phyloP scores from a whole-genome alignment of 768 basidiomycete species.

The Trametes cinnabarina region DNA sequence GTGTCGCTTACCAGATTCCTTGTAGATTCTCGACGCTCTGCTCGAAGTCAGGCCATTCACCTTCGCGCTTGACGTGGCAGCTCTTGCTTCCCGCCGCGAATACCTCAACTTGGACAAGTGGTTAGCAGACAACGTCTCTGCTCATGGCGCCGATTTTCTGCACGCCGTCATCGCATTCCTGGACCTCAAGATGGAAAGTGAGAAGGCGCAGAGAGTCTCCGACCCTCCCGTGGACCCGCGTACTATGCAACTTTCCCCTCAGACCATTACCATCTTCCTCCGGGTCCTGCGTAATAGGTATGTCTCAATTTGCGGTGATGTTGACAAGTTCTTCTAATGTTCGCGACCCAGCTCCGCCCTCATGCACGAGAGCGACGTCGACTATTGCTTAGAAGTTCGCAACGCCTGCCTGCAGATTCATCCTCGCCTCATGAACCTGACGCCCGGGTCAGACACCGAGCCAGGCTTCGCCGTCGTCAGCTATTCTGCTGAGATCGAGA shows the following conservation, averaged over 20 bases:
- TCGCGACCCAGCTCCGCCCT: constrained; percentile 57
- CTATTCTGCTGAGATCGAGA: constrained; percentile 86
- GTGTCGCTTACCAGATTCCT: not conserved
- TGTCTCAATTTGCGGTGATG: constrained; percentile 26
- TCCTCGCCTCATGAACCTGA: constrained; percentile 92
- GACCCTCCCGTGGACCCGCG: constrained; percentile 75
- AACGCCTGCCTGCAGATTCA: constrained; percentile 93
- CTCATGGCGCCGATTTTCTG: constrained; percentile 83
- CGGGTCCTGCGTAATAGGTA: constrained; percentile 84
- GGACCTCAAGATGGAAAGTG: constrained; percentile 90
- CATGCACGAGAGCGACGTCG: constrained; percentile 76
- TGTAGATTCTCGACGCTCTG: constrained; percentile 86
- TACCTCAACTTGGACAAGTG: constrained; percentile 96
- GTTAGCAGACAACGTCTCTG: constrained; percentile 83
- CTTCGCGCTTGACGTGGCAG: constrained; percentile 92
- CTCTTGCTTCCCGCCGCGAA: constrained; percentile 88
- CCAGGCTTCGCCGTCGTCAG: constrained; percentile 88
- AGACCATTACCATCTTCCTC: constrained; percentile 89
- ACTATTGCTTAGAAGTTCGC: constrained; percentile 87
- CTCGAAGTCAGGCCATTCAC: constrained; percentile 86
- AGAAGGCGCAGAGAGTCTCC: constrained; percentile 71
- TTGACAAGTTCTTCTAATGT: not conserved
- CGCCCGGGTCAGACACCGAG: constrained; percentile 82
- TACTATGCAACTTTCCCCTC: constrained; percentile 85
- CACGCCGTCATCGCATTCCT: constrained; percentile 86